Evolutionary conservation across 2,329 filamentous ascomycete species (phyloP).

Genomic region (Corynespora cassiicola): DNA sequence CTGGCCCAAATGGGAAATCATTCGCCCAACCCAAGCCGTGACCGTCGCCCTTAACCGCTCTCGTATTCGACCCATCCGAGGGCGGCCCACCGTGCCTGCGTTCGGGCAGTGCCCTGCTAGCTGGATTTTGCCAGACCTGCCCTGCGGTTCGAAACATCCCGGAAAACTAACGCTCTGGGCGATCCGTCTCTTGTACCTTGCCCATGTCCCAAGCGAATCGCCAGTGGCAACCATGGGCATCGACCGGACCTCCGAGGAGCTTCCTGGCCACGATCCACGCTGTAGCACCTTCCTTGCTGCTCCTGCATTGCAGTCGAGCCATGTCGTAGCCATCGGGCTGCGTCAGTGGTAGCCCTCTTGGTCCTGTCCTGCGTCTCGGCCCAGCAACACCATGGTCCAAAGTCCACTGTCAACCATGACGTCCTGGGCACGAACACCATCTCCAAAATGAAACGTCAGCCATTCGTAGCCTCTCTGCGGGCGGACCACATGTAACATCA

Average conservation of each 20-base stretch:
- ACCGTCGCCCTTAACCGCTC: constrained; percentile 15
- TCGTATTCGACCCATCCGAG: constrained; percentile 25
- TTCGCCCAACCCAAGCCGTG: constrained; percentile 13
- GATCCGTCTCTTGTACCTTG: constrained; percentile 25
- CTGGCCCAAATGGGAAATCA: constrained; percentile 24
- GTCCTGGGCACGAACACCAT: constrained; percentile 4
- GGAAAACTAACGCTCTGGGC: constrained; percentile 18
- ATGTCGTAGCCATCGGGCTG: too few species aligned
- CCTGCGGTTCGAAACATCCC: constrained; percentile 23
- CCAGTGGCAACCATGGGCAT: constrained; percentile 21
- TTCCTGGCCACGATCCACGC: constrained; percentile 19
- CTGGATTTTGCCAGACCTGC: constrained; percentile 16
- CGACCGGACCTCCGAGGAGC: constrained; percentile 32
- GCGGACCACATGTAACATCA: constrained; percentile 11
- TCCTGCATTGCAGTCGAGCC: too few species aligned
- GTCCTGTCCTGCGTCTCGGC: constrained; percentile 17
- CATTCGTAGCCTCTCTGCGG: constrained; percentile 3
- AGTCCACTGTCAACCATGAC: constrained; percentile 3
- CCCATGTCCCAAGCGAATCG: constrained; percentile 29
- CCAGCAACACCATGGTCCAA: constrained; percentile 14
- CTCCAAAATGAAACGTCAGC: constrained; percentile 11
- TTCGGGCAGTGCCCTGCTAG: constrained; percentile 25
- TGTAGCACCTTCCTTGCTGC: constrained; percentile 18
- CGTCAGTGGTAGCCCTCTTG: constrained; percentile 7
- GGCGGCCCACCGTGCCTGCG: constrained; percentile 22